Conservation (phyloP, 306 rosid species). For the Begonia fuchsioides region DNA sequence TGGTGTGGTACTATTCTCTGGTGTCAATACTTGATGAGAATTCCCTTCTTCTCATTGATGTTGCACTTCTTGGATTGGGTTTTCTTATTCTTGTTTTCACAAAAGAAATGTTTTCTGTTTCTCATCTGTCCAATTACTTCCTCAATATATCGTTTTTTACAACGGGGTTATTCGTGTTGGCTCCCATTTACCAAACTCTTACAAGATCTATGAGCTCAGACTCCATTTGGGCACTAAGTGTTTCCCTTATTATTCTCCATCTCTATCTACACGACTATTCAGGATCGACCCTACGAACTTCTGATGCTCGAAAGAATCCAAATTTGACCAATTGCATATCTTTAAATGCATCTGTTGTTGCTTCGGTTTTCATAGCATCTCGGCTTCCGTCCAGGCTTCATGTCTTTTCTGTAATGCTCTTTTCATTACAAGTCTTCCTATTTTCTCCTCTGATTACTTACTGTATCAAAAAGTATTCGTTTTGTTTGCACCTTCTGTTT, state of each 20-base stretch:
- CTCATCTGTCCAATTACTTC: conserved; percentile 47
- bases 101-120: conserved; percentile 63
- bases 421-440: conserved; percentile 79
- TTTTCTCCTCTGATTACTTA: conserved; percentile 75
- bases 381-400: conserved; percentile 79
- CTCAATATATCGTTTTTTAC: conserved; percentile 65
- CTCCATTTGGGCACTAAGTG: conserved; percentile 69
- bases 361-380: conserved; percentile 78
- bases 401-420: conserved; percentile 68
- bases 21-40: conserved; percentile 57
- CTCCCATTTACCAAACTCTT: conserved; percentile 85
- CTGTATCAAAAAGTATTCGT: conserved; percentile 64
- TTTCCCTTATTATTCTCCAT: conserved; percentile 61
- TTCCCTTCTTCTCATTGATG: conserved; percentile 50
- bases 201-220: conserved; percentile 88
- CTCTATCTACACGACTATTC: conserved; percentile 83
- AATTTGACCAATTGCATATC: conserved; percentile 71
- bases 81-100: conserved; percentile 57
- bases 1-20: conserved; percentile 80
- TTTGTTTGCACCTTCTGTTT: conserved; percentile 51
- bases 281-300: conserved; percentile 60
- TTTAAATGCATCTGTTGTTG: conserved; percentile 75
- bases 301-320: conserved; percentile 46
- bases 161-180: conserved; percentile 58
- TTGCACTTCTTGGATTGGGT: conserved; percentile 63